Conservation (phyloP, 179 eudicot species). For the Spergularia azorica region DNA sequence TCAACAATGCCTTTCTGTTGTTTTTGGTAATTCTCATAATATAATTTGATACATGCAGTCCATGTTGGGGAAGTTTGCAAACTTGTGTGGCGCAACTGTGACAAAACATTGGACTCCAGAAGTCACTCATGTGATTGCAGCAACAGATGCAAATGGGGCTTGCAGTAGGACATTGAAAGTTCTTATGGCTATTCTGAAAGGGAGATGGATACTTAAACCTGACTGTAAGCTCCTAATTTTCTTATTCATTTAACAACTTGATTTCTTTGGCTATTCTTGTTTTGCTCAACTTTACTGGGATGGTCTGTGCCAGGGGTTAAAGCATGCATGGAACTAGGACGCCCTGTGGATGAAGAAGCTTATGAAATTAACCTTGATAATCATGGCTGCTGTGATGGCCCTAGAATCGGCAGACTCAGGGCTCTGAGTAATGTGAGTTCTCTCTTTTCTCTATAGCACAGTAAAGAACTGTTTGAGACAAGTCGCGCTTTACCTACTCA, state of each 20-base stretch:
- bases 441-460: not conserved
- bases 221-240: constrained; percentile 58
- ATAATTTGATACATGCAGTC: constrained; percentile 35
- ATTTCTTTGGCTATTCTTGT: not conserved
- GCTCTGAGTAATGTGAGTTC: constrained; percentile 50
- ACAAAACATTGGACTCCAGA: constrained; percentile 62
- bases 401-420: constrained; percentile 77
- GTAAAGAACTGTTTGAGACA: not conserved
- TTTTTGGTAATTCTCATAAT: not conserved
- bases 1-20: not conserved
- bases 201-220: constrained; percentile 76
- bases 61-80: constrained; percentile 60
- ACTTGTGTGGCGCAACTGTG: constrained; percentile 67
- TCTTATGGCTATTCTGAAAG: constrained; percentile 85
- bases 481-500: not conserved
- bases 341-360: constrained; percentile 64
- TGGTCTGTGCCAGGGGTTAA: constrained; percentile 59
- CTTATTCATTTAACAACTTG: not conserved
- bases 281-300: constrained; percentile 4
- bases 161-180: constrained; percentile 79
- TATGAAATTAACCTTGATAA: constrained; percentile 75
- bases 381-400: constrained; percentile 71
- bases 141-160: constrained; percentile 85
- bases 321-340: constrained; percentile 57
- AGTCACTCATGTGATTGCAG: constrained; percentile 92